Conservation (phyloP, 768 basidiomycete species). For the Kwoniella sp. region DNA sequence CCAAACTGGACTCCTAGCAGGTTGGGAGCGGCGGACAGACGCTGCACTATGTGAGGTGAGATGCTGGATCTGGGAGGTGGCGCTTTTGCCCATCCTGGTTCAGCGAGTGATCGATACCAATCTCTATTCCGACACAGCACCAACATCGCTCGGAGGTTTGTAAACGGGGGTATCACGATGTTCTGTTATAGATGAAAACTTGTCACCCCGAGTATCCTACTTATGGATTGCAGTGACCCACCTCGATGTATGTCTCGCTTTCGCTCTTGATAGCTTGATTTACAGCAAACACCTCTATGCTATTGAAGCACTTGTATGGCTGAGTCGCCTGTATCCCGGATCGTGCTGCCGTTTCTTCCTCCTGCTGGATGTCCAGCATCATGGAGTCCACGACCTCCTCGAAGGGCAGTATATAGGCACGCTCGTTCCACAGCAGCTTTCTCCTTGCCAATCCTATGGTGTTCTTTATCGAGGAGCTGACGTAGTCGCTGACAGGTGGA, state of each 20-base stretch:
- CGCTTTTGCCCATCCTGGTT: slow-evolving; percentile 16
- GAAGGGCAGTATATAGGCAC: too few relatives aligned
- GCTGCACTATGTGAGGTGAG: slow-evolving; percentile 8
- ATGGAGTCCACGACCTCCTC: not conserved
- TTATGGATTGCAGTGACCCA: not conserved
- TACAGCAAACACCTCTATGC: slow-evolving; percentile 1
- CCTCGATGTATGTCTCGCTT: slow-evolving; percentile 16
- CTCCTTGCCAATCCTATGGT: not conserved
- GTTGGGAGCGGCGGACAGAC: slow-evolving; percentile 1
- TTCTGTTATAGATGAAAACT: not conserved
- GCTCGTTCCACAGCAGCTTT: too few relatives aligned
- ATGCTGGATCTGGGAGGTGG: slow-evolving; percentile 9
- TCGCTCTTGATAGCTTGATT: slow-evolving; percentile 12
- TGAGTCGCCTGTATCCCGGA: not conserved
- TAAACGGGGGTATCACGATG: slow-evolving; percentile 12
- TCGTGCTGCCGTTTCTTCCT: not conserved
- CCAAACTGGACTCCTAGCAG: slow-evolving; percentile 9
- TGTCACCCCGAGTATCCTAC: not conserved
- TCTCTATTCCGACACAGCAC: slow-evolving; percentile 4
- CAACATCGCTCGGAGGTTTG: not conserved
- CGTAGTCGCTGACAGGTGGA: too few relatives aligned
- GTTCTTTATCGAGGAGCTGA: not conserved
- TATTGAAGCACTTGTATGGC: not conserved
- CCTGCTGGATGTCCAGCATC: not conserved
- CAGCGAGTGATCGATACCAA: slow-evolving; percentile 2